Base-by-base conservation (phyloP, 177 flowering plant genomes). In the Vitis hybrid region DNA sequence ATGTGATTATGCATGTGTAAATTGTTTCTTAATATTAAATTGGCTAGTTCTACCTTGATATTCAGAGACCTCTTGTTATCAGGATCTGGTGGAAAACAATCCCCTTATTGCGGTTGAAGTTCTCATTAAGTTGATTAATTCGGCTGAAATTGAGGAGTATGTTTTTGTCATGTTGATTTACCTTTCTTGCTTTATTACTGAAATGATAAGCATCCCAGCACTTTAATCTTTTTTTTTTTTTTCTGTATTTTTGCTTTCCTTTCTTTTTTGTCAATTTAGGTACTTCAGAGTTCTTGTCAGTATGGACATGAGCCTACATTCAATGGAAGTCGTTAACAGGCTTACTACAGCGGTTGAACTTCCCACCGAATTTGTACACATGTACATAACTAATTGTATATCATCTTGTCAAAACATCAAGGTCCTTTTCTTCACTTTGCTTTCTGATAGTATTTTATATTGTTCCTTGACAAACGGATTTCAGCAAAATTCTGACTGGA, bases 261-360 rank as follows among this genome's bases (percentile, higher is more conserved):
- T 39, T 7, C 19, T 67, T 23, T 11, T 69, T 51, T 62, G 54
- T 73, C 23, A 39, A 34, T 74, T n/a, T 89, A 95, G 99, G 19
- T 95, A 95, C 80, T 90, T 87, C 71, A 86, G 86, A 17, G 91
- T 88, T 72, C 97, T 95, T 69, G 94, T 91, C 71, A 87, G 80
- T 74, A 95, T 95, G 99, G 98, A 91, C 60, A 93, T 95, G 99
- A 95, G 98, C 75, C 85, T 95, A 66, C 99, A 95, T 70, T 95
- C 99, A 0, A 95, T 93, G 99, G 99, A 93, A 85, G 99, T 95
- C 65, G 99, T 95, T 60, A 95, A 95, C 84, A 82, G 97, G 78
- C 91, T 95, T 15, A 95, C 99, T 3, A 86, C 90, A 26, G 88
- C 91, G 17, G 96, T 90, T 73, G 89, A 93, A 59, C 97, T 95